Conservation (phyloP, 768 basidiomycete genomes). For the Filobasidium floriforme region DNA sequence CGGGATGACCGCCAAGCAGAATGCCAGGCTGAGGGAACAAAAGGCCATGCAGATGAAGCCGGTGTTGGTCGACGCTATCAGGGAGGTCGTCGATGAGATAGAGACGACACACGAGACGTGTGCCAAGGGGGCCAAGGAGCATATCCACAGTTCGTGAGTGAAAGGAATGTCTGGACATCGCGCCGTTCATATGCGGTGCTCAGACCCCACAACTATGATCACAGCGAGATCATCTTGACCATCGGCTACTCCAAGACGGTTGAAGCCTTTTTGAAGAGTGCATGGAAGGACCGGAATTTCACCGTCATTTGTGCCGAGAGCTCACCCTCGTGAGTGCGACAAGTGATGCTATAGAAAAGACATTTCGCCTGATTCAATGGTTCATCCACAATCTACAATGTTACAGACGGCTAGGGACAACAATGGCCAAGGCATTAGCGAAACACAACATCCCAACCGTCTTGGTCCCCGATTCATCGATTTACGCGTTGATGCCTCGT, state of each 20-base stretch:
- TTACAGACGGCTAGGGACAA: slow-evolving; percentile 69
- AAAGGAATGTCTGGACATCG: neutral
- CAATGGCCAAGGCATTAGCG: slow-evolving; percentile 74
- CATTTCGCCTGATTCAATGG: neutral
- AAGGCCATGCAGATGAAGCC: slow-evolving; percentile 58
- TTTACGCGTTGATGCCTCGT: slow-evolving; percentile 91
- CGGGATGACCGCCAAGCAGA: slow-evolving; percentile 8
- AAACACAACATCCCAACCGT: slow-evolving; percentile 82
- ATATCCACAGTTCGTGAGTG: slow-evolving; percentile 94
- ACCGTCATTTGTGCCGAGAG: slow-evolving; percentile 95
- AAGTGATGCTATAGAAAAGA: neutral
- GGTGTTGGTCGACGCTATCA: slow-evolving; percentile 90
- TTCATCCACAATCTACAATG: neutral
- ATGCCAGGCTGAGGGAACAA: slow-evolving; percentile 8
- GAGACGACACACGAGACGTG: slow-evolving; percentile 94
- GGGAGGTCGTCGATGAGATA: slow-evolving; percentile 90
- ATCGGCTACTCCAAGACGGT: slow-evolving; percentile 92
- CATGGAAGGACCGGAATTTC: slow-evolving; percentile 80
- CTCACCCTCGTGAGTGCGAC: slow-evolving; percentile 67
- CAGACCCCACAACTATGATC: slow-evolving; percentile 10
- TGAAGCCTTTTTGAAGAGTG: slow-evolving; percentile 84
- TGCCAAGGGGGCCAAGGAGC: slow-evolving; percentile 86
- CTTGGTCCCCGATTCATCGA: slow-evolving; percentile 90
- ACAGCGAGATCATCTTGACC: slow-evolving; percentile 86
- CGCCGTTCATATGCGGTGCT: neutral